phyloP scores from a whole-genome alignment of 2,329 filamentous ascomycete genomes.

The Venturia asperata region DNA sequence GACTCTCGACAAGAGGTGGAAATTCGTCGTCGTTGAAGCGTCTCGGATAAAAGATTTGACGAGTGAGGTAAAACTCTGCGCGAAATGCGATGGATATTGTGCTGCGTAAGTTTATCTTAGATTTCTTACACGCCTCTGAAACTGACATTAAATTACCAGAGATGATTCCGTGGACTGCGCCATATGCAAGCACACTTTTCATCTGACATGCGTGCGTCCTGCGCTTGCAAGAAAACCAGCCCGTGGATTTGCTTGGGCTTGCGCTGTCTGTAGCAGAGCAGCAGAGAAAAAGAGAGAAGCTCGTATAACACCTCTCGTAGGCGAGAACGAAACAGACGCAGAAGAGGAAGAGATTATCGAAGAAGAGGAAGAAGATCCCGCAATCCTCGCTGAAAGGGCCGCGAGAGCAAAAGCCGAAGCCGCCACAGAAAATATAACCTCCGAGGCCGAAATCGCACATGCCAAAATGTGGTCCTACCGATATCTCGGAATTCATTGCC shows the following conservation, averaged over 20 bases:
- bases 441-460: slow-evolving; percentile 82
- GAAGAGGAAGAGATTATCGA: slow-evolving; percentile 59
- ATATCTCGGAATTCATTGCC: slow-evolving; percentile 91
- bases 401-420: slow-evolving; percentile 51
- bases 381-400: slow-evolving; percentile 46
- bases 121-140: too few species aligned
- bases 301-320: slow-evolving; percentile 70
- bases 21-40: slow-evolving; percentile 88
- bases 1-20: slow-evolving; percentile 93
- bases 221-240: slow-evolving; percentile 92
- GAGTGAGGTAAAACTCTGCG: slow-evolving; percentile 92
- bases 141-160: slow-evolving; percentile 39
- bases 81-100: slow-evolving; percentile 83
- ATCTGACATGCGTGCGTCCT: slow-evolving; percentile 96
- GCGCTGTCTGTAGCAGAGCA: slow-evolving; percentile 89
- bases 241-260: slow-evolving; percentile 96
- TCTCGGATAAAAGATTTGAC: slow-evolving; percentile 92
- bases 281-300: slow-evolving; percentile 90
- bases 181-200: slow-evolving; percentile 89
- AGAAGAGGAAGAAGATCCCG: slow-evolving; percentile 61
- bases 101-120: slow-evolving; percentile 62
- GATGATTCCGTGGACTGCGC: slow-evolving; percentile 96
- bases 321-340: slow-evolving; percentile 45
- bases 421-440: slow-evolving; percentile 55
- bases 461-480: slow-evolving; percentile 94